Evolutionary conservation across 169 alveolate species (phyloP).

Genomic region (Plasmodium reichenowi): DNA sequence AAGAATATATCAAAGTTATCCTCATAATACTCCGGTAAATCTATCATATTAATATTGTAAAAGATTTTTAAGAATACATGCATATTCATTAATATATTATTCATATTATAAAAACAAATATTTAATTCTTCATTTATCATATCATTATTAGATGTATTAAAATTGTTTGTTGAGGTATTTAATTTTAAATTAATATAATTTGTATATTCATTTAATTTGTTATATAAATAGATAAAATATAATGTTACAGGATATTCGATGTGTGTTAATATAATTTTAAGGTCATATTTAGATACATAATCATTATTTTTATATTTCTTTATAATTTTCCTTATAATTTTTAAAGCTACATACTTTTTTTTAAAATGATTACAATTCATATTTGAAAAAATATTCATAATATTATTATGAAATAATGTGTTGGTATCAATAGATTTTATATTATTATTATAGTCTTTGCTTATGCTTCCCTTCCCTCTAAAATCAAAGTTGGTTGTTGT

Average conservation of each 20-base stretch:
- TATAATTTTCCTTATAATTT: conserved; percentile 40
- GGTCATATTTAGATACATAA: conserved; percentile 44
- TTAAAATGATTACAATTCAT: conserved; percentile 1
- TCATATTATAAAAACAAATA: conserved; percentile 20
- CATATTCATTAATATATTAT: conserved; percentile 18
- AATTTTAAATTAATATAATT: conserved; percentile 11
- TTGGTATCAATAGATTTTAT: not conserved
- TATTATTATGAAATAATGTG: too few relatives aligned
- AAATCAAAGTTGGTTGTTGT: conserved; percentile 1
- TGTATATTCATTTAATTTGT: conserved; percentile 25
- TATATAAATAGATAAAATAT: conserved; percentile 31
- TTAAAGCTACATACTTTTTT: conserved; percentile 35
- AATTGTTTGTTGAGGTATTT: not conserved
- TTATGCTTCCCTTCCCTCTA: conserved; percentile 45
- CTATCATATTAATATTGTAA: conserved; percentile 21
- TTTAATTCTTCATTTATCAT: conserved; percentile 1
- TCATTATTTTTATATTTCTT: conserved; percentile 62
- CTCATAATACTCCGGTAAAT: conserved; percentile 60
- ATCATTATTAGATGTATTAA: not conserved
- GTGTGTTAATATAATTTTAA: conserved; percentile 60
- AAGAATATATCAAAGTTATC: conserved; percentile 58
- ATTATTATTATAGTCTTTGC: conserved; percentile 43
- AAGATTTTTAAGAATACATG: conserved; percentile 26
- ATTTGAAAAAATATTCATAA: not conserved
- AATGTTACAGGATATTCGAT: conserved; percentile 47